Evolutionary conservation across 164 flowering plant species (phyloP).

Genomic region (Piper longum): DNA sequence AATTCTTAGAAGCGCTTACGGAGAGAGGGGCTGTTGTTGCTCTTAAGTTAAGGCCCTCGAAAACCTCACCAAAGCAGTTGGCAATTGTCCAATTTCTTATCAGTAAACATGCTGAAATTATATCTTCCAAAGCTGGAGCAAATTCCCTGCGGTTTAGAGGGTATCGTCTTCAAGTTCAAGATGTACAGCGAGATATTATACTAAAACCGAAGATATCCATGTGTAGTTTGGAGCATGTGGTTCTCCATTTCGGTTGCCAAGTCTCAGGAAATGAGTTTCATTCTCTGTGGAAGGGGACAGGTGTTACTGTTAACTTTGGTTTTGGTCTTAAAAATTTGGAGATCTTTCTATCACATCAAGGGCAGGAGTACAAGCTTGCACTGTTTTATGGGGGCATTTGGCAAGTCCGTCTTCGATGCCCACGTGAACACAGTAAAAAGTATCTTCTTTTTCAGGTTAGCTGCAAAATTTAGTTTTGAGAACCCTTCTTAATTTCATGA

Average conservation of each 20-base stretch:
- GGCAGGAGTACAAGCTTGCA: conserved; percentile 18
- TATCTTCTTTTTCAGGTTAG: conserved; percentile 62
- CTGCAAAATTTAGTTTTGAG: no score
- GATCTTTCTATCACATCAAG: conserved; percentile 7
- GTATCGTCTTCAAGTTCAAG: conserved; percentile 28
- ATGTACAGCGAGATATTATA: conserved; percentile 28
- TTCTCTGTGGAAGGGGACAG: conserved; percentile 21
- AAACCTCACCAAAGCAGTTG: conserved; percentile 13
- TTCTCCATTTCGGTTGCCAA: conserved; percentile 49
- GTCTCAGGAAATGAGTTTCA: conserved; percentile 28
- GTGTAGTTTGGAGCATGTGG: conserved; percentile 21
- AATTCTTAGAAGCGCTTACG: conserved; percentile 33
- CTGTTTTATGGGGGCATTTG: conserved; percentile 48
- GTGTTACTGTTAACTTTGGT: conserved; percentile 39
- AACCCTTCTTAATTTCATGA: no score
- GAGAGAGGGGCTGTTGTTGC: conserved; percentile 46
- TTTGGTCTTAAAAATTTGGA: conserved; percentile 10
- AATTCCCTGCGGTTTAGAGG: conserved; percentile 18
- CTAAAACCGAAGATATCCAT: conserved; percentile 29
- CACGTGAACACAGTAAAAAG: conserved; percentile 17
- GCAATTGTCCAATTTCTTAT: conserved; percentile 54
- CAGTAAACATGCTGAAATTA: conserved; percentile 15
- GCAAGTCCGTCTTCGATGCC: conserved; percentile 43
- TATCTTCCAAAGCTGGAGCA: conserved; percentile 9
- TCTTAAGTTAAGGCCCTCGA: conserved; percentile 22